These are phyloP conservation scores for Globisporangium solare DNA, from an alignment of 352 stramenopile genomes.

Conservation along the genomic window DNA sequence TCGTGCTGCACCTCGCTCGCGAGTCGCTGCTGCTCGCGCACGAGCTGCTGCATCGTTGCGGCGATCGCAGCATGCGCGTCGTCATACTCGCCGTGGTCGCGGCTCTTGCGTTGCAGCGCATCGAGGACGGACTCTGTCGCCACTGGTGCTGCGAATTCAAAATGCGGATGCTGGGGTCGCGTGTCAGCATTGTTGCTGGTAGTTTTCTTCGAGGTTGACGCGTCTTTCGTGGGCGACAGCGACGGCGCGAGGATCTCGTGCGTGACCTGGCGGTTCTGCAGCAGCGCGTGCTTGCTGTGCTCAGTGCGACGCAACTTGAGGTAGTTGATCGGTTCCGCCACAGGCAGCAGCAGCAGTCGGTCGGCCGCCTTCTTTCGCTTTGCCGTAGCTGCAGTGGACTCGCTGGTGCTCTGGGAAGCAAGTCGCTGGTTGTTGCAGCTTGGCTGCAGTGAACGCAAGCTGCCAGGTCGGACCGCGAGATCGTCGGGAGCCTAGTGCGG, in stretches of 20 bases:
- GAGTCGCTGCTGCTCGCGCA: conserved; percentile 24
- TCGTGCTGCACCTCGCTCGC: conserved; percentile 24
- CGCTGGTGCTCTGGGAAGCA: background rate
- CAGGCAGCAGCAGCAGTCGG: background rate
- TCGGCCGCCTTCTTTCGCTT: background rate
- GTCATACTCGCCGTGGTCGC: conserved; percentile 17
- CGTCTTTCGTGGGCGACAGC: conserved; percentile 1
- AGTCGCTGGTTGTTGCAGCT: background rate
- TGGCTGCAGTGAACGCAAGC: conserved; percentile 7
- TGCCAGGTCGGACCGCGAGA: conserved; percentile 1
- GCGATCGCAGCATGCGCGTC: conserved; percentile 15
- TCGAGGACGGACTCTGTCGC: conserved; percentile 10
- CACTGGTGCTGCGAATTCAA: background rate
- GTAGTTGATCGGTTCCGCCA: conserved; percentile 58
- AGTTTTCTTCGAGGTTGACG: background rate
- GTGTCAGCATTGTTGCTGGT: background rate
- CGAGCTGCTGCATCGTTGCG: conserved; percentile 22
- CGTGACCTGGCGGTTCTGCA: conserved; percentile 43
- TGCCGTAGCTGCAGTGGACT: background rate
- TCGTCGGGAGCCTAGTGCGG: background rate
- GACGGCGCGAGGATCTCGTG: conserved; percentile 49
- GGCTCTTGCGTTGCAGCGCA: conserved; percentile 5
- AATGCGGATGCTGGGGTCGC: background rate
- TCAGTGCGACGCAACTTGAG: conserved; percentile 55
- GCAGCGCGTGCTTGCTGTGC: conserved; percentile 38